These are phyloP conservation scores for Diaporthe vaccinii DNA, from an alignment of 2,329 filamentous ascomycete genomes.

Conservation along the genomic window DNA sequence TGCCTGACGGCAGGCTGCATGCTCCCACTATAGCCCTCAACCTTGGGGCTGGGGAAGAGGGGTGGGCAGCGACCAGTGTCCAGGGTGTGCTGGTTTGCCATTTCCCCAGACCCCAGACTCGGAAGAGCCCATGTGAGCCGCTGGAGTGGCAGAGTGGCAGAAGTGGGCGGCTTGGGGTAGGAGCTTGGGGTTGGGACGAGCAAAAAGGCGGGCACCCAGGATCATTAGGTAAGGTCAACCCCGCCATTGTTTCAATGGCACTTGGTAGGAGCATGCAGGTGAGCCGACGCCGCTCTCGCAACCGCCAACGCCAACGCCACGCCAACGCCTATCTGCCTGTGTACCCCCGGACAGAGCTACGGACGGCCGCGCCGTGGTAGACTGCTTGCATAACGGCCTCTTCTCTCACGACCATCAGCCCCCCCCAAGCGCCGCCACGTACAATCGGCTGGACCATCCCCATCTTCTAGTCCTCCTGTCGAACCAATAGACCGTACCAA, in stretches of 20 bases:
- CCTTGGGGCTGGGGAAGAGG: not conserved
- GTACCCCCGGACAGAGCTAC: not conserved
- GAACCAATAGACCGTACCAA: constrained; percentile 10
- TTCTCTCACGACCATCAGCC: not conserved
- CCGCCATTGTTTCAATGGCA: constrained; percentile 11
- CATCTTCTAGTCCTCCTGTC: not conserved
- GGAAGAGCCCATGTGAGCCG: constrained; percentile 17
- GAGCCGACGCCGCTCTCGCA: not conserved
- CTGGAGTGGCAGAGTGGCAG: constrained; percentile 2
- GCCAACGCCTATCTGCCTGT: not conserved
- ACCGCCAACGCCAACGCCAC: not conserved
- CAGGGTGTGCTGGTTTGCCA: constrained; percentile 8
- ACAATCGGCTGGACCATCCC: not conserved
- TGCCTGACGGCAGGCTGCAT: not conserved
- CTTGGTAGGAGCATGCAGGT: not conserved
- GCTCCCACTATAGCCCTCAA: not conserved
- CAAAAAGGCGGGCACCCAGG: constrained; percentile 9
- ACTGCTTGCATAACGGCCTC: not conserved
- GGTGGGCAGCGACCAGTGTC: not conserved
- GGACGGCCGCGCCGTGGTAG: not conserved
- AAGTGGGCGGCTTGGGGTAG: constrained; percentile 12
- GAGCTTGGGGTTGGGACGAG: constrained; percentile 10
- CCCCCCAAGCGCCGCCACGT: not conserved
- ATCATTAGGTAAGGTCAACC: constrained; percentile 22
- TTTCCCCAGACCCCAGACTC: constrained; percentile 35